These are phyloP conservation scores for Xylariaceae sp. DNA, from an alignment of 2,329 filamentous ascomycete species.

Conservation along the genomic window DNA sequence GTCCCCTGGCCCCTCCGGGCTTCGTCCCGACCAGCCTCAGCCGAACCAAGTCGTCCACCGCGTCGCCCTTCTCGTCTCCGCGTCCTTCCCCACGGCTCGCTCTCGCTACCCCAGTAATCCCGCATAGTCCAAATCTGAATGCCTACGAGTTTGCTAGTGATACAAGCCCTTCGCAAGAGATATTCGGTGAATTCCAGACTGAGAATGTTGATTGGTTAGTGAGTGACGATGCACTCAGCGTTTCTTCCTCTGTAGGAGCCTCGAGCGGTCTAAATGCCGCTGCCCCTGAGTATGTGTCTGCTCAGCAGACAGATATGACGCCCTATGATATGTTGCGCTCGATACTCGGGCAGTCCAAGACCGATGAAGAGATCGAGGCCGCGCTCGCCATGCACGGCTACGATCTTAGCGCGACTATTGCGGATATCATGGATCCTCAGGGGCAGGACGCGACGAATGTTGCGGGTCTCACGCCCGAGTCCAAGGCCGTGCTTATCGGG, in stretches of 20 bases:
- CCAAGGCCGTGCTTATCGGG: conserved; percentile 76
- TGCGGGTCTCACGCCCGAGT: conserved; percentile 53
- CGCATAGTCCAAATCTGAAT: conserved; percentile 90
- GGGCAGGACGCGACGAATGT: conserved; percentile 51
- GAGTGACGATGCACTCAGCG: conserved; percentile 80
- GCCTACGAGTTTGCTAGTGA: conserved; percentile 93
- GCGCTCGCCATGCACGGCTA: conserved; percentile 88
- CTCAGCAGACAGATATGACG: conserved; percentile 85
- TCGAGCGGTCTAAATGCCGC: conserved; percentile 75
- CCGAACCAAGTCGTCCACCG: conserved; percentile 75
- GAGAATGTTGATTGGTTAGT: conserved; percentile 98
- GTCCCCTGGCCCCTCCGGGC: conserved; percentile 81
- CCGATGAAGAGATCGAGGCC: conserved; percentile 93
- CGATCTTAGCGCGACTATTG: conserved; percentile 89
- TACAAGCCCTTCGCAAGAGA: conserved; percentile 76
- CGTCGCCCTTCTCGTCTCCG: conserved; percentile 91
- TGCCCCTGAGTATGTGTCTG: conserved; percentile 74
- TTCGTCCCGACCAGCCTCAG: conserved; percentile 78
- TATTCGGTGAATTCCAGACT: conserved; percentile 86
- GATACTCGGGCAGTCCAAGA: conserved; percentile 84
- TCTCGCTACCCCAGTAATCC: conserved; percentile 86
- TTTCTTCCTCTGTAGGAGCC: conserved; percentile 72
- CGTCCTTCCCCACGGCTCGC: conserved; percentile 89
- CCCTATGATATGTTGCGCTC: conserved; percentile 97
- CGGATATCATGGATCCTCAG: conserved; percentile 80